Evolutionary conservation across 768 basidiomycete species (phyloP).

Genomic region (Boletales sp.): DNA sequence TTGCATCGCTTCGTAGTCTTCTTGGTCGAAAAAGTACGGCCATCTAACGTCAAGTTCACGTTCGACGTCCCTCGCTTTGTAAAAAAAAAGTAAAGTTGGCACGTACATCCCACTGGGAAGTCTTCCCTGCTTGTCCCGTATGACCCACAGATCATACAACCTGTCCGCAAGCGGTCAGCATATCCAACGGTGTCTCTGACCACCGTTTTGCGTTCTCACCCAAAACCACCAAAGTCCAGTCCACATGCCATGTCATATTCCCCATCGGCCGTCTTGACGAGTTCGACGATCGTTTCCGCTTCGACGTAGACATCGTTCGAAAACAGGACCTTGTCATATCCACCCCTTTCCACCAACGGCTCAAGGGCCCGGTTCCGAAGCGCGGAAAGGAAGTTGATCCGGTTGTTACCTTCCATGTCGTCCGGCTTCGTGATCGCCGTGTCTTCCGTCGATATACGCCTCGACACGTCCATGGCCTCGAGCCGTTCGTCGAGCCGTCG

Average conservation of each 20-base stretch:
- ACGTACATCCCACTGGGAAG: constrained; percentile 14
- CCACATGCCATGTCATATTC: no score
- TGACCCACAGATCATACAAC: constrained; percentile 23
- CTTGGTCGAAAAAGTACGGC: constrained; percentile 42
- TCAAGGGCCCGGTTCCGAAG: constrained; percentile 21
- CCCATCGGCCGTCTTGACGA: no score
- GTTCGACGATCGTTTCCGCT: constrained; percentile 33
- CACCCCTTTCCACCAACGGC: constrained; percentile 35
- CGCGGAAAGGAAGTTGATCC: constrained; percentile 12
- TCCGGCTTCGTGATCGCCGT: constrained; percentile 6
- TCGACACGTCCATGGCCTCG: neutral
- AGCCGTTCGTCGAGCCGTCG: constrained; percentile 7
- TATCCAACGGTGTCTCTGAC: no score
- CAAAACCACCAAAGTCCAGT: constrained; percentile 32
- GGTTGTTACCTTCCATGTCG: neutral
- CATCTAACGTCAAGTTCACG: constrained; percentile 14
- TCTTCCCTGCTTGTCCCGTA: constrained; percentile 17
- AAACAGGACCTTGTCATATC: constrained; percentile 39
- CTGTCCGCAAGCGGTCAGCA: neutral
- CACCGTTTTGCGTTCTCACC: constrained; percentile 22
- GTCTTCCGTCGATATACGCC: constrained; percentile 12
- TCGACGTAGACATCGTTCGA: constrained; percentile 42
- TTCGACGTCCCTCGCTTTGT: no score
- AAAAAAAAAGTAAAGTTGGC: no score
- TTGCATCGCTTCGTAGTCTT: constrained; percentile 33